These are phyloP conservation scores for Monosporozyma yasuniensis DNA, from an alignment of 805 yeast genomes.

Conservation along the genomic window DNA sequence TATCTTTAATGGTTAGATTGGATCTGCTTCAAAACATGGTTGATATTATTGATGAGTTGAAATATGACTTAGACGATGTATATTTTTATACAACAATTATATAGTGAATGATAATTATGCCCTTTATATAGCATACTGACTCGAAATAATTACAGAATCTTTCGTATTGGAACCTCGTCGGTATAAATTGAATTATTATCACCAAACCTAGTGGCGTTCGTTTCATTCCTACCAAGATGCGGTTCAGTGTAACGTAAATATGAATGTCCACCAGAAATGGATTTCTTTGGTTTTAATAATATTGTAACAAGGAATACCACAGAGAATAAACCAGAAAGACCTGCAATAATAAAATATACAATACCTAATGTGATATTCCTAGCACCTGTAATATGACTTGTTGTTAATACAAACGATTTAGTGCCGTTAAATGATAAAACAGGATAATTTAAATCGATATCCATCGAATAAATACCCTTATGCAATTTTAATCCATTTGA, in stretches of 20 bases:
- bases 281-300: constrained; percentile 63
- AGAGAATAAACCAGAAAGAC: constrained; percentile 60
- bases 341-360: constrained; percentile 80
- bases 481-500: constrained; percentile 33
- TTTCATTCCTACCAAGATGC: background rate
- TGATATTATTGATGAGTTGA: background rate
- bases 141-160: constrained; percentile 11
- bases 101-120: background rate
- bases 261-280: constrained; percentile 57
- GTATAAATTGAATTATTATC: background rate
- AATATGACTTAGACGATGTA: background rate
- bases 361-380: constrained; percentile 76
- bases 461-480: constrained; percentile 62
- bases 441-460: constrained; percentile 71
- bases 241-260: constrained; percentile 35
- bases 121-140: background rate
- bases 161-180: constrained; percentile 11
- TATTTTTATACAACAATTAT: background rate
- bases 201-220: background rate
- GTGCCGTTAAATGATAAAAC: constrained; percentile 78
- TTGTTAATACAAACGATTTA: constrained; percentile 70
- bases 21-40: no score
- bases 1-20: background rate
- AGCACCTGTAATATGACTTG: constrained; percentile 80
- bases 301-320: constrained; percentile 71